Evolutionary conservation across 805 yeast genomes (phyloP).

Genomic region (Candida verbasci): DNA sequence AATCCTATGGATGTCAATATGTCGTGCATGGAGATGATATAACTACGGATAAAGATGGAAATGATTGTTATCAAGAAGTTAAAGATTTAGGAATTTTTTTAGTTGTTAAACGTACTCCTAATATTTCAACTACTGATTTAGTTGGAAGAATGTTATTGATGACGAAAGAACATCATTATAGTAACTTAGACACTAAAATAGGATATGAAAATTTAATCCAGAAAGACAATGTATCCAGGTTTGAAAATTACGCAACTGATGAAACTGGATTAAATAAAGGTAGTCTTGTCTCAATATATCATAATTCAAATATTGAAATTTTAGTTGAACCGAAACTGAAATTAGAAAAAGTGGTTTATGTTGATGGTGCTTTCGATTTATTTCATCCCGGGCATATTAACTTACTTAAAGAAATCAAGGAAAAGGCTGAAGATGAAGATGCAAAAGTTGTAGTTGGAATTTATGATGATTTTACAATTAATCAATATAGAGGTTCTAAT

Average conservation of each 20-base stretch:
- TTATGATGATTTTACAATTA: constrained; percentile 55
- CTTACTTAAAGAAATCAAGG: constrained; percentile 51
- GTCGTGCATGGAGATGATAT: constrained; percentile 99
- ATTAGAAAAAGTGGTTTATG: constrained; percentile 40
- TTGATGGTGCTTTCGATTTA: constrained; percentile 86
- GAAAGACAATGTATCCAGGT: constrained; percentile 38
- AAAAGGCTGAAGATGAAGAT: constrained; percentile 18
- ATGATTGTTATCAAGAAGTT: constrained; percentile 83
- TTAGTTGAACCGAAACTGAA: constrained; percentile 32
- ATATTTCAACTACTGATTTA: constrained; percentile 91
- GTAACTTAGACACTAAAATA: constrained; percentile 17
- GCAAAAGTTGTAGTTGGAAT: constrained; percentile 65
- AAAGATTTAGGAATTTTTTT: constrained; percentile 82
- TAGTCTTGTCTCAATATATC: constrained; percentile 50
- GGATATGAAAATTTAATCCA: constrained; percentile 23
- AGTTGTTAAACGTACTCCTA: constrained; percentile 91
- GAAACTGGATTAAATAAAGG: constrained; percentile 55
- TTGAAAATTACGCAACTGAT: constrained; percentile 56
- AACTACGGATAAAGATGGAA: constrained; percentile 93
- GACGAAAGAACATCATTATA: constrained; percentile 55
- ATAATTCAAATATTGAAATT: constrained; percentile 17
- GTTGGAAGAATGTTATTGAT: constrained; percentile 80
- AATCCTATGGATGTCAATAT: constrained; percentile 66
- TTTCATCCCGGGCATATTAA: constrained; percentile 92
- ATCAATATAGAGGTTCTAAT: constrained; percentile 53